Base-by-base conservation (phyloP, 306 rosid genomes). In the Arachis stenosperma region DNA sequence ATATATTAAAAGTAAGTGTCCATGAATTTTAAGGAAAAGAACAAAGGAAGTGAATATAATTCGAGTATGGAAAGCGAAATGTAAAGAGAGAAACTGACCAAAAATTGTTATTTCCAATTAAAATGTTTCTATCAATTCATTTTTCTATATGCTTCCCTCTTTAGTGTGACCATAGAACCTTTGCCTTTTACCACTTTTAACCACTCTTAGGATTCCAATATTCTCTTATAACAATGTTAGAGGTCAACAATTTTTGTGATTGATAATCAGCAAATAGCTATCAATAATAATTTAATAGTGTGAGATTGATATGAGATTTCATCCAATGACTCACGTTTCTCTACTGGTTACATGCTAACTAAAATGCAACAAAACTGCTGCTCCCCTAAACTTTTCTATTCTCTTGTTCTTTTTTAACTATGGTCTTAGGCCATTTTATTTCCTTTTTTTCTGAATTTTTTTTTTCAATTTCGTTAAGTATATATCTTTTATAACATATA, bases 31-130 rank as follows among this genome's bases (percentile, higher is more conserved):
- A 4, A 36, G 15, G 53, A 52, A 56, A 56, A 54, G 29, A 30
- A 48, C 60, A 39, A 37, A 37, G 69, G 80, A 41, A 7, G 82
- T 43, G 69, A 69, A 74, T 67, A 17, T 33, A 2, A 60, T 83
- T 85, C 87, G 79, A 78, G 78, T 33, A 33, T 33, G 37, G 92
- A 87, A 83, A 89, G 87, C 78, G 88, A 86, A 82, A 84, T 75
- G 67, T 75, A 69, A 74, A 33, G 37, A 33, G 58, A 56, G 67
- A 67, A 80, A 77, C 80, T 48, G 82, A 83, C 82, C 58, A 71
- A 67, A 81, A 78, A 78, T 69, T 54, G 69, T 70, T 76, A 62
- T 69, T 72, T 22, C 27, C 27, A 22, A 22, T 22, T 76, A 86
- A 78, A 77, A 86, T 73, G 90, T 84, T 79, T 68, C 78, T 17